Evolutionary conservation across 225 moss, liverwort and hornwort species (phyloP).

Genomic region (Neckera pumila): DNA sequence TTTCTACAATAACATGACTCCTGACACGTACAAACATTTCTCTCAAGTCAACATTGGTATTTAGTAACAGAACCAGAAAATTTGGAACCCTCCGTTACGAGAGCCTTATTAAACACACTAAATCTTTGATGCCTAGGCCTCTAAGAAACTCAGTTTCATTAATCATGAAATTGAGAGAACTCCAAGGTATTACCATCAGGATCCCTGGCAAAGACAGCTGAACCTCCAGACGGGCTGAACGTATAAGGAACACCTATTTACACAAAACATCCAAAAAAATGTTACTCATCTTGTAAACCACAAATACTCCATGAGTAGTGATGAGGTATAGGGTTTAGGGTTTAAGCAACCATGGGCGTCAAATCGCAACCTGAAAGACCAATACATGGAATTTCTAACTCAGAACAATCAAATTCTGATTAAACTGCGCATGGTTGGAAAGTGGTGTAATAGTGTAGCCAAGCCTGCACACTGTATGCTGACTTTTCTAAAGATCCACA

Average conservation of each 20-base stretch:
- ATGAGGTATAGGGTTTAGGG: not conserved
- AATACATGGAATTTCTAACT: too few species aligned
- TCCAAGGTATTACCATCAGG: slow-evolving; percentile 88
- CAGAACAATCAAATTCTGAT: not conserved
- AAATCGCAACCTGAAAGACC: not conserved
- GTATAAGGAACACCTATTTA: slow-evolving; percentile 69
- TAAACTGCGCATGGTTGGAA: not conserved
- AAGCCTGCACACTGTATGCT: not conserved
- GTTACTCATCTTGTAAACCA: not conserved
- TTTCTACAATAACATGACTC: not conserved
- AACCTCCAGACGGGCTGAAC: slow-evolving; percentile 63
- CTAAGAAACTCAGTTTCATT: not conserved
- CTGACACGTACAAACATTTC: not conserved
- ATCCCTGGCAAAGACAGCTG: slow-evolving; percentile 80
- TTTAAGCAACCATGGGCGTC: too few species aligned
- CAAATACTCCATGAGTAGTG: not conserved
- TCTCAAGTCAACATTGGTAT: not conserved
- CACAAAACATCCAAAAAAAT: not conserved
- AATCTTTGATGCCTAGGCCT: not conserved
- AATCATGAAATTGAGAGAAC: slow-evolving; percentile 33
- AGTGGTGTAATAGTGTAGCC: not conserved
- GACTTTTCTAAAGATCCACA: not conserved
- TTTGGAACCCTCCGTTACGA: not conserved
- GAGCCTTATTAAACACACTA: not conserved
- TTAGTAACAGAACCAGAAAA: not conserved